phyloP scores from a whole-genome alignment of 2,329 filamentous ascomycete genomes.

The Cladophialophora psammophila region DNA sequence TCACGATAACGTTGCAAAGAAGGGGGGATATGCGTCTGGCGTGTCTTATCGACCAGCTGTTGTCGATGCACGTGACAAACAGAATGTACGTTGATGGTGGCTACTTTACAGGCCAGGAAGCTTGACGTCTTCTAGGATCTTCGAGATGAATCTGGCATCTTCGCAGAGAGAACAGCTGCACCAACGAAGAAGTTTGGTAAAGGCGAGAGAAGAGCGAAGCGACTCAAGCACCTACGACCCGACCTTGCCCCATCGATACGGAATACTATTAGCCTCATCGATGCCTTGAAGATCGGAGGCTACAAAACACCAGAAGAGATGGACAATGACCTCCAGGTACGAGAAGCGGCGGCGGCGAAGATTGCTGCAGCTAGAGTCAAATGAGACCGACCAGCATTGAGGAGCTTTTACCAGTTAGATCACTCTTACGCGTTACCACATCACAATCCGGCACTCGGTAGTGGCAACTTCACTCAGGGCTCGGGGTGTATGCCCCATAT shows the following conservation, averaged over 20 bases:
- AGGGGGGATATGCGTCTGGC: not conserved
- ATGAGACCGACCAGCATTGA: constrained; percentile 9
- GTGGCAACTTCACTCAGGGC: not conserved
- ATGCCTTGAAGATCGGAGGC: constrained; percentile 37
- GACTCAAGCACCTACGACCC: constrained; percentile 36
- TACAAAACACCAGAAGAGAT: constrained; percentile 31
- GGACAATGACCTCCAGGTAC: constrained; percentile 32
- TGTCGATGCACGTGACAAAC: constrained; percentile 1
- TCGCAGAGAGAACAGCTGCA: not conserved
- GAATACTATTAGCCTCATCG: constrained; percentile 20
- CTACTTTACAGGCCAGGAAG: constrained; percentile 2
- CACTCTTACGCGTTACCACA: not conserved
- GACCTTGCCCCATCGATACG: constrained; percentile 35
- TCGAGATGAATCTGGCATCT: not conserved
- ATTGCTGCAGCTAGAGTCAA: constrained; percentile 13
- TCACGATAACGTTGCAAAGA: not conserved
- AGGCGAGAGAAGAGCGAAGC: constrained; percentile 27
- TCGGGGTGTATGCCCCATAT: not conserved
- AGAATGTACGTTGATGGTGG: constrained; percentile 24
- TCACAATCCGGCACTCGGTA: not conserved
- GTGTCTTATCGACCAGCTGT: not conserved
- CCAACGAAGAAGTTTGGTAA: constrained; percentile 18
- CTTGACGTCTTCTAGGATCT: constrained; percentile 26
- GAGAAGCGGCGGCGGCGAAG: constrained; percentile 27
- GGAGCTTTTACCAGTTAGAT: not conserved